These are phyloP conservation scores for Cladosporium sp. DNA, from an alignment of 2,329 filamentous ascomycete species.

Conservation along the genomic window DNA sequence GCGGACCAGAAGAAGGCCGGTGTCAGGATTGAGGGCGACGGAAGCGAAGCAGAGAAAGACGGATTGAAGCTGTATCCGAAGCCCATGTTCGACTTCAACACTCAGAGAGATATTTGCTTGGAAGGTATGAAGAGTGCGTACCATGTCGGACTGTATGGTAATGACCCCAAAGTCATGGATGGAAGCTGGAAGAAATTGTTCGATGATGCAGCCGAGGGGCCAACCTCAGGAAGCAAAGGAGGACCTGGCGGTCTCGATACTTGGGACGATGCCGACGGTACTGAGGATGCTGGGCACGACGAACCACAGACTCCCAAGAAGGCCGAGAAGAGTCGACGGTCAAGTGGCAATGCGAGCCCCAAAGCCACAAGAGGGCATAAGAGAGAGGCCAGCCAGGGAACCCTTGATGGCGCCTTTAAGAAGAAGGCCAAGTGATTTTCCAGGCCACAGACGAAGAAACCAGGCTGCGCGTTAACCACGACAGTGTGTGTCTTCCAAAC, in stretches of 20 bases:
- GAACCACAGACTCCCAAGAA: neutral
- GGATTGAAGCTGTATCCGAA: conserved; percentile 58
- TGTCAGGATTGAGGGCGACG: conserved; percentile 55
- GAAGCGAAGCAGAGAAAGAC: conserved; percentile 35
- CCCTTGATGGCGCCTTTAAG: conserved; percentile 28
- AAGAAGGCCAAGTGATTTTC: conserved; percentile 22
- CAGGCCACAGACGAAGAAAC: too few relatives aligned
- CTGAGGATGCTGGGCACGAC: conserved; percentile 4
- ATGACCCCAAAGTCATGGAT: conserved; percentile 58
- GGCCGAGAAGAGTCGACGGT: neutral
- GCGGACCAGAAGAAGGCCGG: conserved; percentile 65
- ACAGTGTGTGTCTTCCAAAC: too few relatives aligned
- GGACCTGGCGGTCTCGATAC: conserved; percentile 35
- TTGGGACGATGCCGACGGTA: conserved; percentile 25
- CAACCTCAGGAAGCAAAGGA: conserved; percentile 39
- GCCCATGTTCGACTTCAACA: conserved; percentile 72
- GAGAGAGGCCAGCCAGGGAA: conserved; percentile 30
- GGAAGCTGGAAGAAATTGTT: conserved; percentile 55
- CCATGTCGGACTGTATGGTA: conserved; percentile 58
- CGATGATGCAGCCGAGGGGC: conserved; percentile 42
- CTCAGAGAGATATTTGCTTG: conserved; percentile 60
- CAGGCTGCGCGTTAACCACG: too few relatives aligned
- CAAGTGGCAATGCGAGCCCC: neutral
- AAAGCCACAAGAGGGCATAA: conserved; percentile 24
- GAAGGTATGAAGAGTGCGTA: conserved; percentile 69